Evolutionary conservation across 2,329 filamentous ascomycete genomes (phyloP).

Genomic region (Fusarium kyushuense): DNA sequence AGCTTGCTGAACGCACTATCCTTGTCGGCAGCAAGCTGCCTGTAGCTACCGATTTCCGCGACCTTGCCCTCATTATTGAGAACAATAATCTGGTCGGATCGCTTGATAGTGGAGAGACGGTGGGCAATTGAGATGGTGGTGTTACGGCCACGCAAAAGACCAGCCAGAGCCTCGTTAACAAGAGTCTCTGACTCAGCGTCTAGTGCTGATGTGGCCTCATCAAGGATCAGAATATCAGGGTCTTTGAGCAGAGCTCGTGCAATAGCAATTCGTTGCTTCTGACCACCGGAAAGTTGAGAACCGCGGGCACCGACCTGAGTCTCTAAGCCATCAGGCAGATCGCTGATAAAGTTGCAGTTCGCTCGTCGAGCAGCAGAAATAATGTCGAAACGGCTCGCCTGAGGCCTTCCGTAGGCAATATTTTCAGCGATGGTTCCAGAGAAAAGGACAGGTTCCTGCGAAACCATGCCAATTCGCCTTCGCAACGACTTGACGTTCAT

Average conservation of each 20-base stretch:
- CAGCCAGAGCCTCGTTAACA: slow-evolving; percentile 88
- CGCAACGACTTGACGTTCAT: slow-evolving; percentile 96
- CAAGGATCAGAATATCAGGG: slow-evolving; percentile 95
- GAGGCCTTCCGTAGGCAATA: slow-evolving; percentile 89
- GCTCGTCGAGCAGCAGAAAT: slow-evolving; percentile 88
- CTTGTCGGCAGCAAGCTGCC: slow-evolving; percentile 76
- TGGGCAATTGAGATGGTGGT: slow-evolving; percentile 99
- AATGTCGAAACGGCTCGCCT: slow-evolving; percentile 83
- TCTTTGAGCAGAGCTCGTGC: slow-evolving; percentile 94
- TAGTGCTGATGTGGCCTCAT: slow-evolving; percentile 94
- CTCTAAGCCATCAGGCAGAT: slow-evolving; percentile 95
- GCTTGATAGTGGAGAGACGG: slow-evolving; percentile 94
- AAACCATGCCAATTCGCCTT: slow-evolving; percentile 92
- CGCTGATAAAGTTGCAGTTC: slow-evolving; percentile 96
- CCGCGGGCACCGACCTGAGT: slow-evolving; percentile 93
- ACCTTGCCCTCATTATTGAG: slow-evolving; percentile 88
- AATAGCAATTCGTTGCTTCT: slow-evolving; percentile 98
- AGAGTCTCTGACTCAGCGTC: slow-evolving; percentile 97
- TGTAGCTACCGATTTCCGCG: slow-evolving; percentile 89
- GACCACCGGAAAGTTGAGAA: slow-evolving; percentile 92
- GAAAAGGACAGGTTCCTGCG: slow-evolving; percentile 94
- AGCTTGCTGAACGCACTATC: slow-evolving; percentile 91
- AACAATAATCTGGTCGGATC: slow-evolving; percentile 94
- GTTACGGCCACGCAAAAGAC: slow-evolving; percentile 85
- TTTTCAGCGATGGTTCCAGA: slow-evolving; percentile 88